These are phyloP conservation scores for Monilinia fructigena DNA, from an alignment of 2,329 filamentous ascomycete species.

Conservation along the genomic window DNA sequence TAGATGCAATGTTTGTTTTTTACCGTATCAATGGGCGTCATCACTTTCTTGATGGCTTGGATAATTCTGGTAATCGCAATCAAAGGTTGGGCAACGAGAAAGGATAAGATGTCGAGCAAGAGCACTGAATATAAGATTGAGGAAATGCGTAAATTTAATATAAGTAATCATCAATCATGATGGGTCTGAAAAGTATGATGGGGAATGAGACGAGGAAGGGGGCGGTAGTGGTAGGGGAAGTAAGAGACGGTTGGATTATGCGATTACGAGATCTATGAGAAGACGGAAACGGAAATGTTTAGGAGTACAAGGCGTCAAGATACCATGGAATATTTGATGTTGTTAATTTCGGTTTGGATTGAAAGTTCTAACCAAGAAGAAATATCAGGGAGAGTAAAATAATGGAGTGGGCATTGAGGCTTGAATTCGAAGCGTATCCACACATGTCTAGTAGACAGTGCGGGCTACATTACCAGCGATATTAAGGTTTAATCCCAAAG, in stretches of 20 bases:
- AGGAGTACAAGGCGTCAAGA: slow-evolving; percentile 16
- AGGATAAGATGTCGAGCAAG: slow-evolving; percentile 36
- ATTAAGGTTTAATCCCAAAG: background rate
- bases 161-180: background rate
- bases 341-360: background rate
- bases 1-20: slow-evolving; percentile 92
- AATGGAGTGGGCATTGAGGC: background rate
- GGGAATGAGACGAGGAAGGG: background rate
- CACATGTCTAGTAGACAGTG: background rate
- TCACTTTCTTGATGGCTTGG: slow-evolving; percentile 83
- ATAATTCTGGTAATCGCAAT: slow-evolving; percentile 73
- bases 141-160: background rate
- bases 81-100: slow-evolving; percentile 77
- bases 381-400: background rate
- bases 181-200: background rate
- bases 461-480: background rate
- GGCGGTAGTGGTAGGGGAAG: too few relatives aligned
- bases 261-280: background rate
- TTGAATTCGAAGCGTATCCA: background rate
- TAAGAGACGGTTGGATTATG: background rate
- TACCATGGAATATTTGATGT: slow-evolving; percentile 22
- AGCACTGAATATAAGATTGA: background rate
- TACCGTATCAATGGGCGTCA: slow-evolving; percentile 81
- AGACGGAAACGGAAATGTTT: background rate
- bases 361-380: background rate